Evolutionary conservation across 2,329 filamentous ascomycete genomes (phyloP).

Genomic region (Niveomyces coronatus): DNA sequence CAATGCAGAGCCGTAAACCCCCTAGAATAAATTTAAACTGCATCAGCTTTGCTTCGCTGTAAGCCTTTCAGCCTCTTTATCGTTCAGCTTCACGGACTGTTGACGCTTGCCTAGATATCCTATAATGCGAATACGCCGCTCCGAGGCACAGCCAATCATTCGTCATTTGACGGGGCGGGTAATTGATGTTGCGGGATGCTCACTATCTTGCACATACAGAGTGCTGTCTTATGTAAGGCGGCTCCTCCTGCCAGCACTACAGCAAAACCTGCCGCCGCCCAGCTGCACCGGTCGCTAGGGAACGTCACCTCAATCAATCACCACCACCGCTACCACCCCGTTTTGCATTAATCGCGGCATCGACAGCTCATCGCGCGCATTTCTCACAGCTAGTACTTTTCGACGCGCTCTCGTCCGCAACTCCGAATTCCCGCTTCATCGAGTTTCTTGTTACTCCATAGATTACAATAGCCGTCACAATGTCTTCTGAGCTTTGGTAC

Average conservation of each 20-base stretch:
- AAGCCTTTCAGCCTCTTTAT: not conserved
- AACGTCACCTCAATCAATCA: slow-evolving; percentile 26
- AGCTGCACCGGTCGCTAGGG: slow-evolving; percentile 27
- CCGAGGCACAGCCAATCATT: too few relatives aligned
- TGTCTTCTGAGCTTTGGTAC: slow-evolving; percentile 77
- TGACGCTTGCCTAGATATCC: too few relatives aligned
- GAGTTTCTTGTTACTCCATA: slow-evolving; percentile 12
- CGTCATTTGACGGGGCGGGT: slow-evolving; percentile 8
- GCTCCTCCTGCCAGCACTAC: slow-evolving; percentile 20
- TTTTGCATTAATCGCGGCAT: slow-evolving; percentile 11
- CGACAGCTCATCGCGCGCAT: slow-evolving; percentile 12
- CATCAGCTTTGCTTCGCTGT: not conserved
- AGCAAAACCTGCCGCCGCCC: slow-evolving; percentile 34
- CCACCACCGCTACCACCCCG: too few relatives aligned
- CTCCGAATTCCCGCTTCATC: slow-evolving; percentile 7
- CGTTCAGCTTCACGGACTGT: too few relatives aligned
- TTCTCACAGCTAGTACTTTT: slow-evolving; percentile 5
- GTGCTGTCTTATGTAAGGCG: slow-evolving; percentile 24
- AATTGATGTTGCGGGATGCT: slow-evolving; percentile 12
- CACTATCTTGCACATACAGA: too few relatives aligned
- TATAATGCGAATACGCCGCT: not conserved
- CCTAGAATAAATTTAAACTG: too few relatives aligned
- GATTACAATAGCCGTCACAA: slow-evolving; percentile 39
- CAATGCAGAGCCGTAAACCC: too few relatives aligned
- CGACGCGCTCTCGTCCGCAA: slow-evolving; percentile 8